phyloP scores from a whole-genome alignment of 164 flowering plant species.

The Paratinospora sagittata region DNA sequence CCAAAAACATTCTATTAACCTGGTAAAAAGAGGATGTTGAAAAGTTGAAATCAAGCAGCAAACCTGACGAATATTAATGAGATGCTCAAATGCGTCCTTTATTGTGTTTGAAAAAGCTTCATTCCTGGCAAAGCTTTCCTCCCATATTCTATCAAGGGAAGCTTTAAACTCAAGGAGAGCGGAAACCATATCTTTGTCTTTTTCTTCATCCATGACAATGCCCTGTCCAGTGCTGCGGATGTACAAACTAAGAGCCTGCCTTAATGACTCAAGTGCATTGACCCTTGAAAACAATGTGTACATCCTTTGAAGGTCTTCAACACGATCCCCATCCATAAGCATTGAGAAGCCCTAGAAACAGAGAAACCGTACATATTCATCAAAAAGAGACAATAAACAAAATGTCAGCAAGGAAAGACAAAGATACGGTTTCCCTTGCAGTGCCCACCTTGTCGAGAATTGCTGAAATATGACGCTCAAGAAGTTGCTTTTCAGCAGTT shows the following conservation, averaged over 20 bases:
- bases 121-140: slow-evolving; percentile 78
- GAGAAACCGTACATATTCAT: slow-evolving; percentile 7
- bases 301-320: slow-evolving; percentile 83
- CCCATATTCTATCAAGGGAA: slow-evolving; percentile 88
- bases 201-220: slow-evolving; percentile 92
- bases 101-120: slow-evolving; percentile 81
- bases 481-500: slow-evolving; percentile 84
- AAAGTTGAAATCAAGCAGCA: not conserved
- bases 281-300: slow-evolving; percentile 72
- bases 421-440: not conserved
- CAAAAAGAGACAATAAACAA: not conserved
- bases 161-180: slow-evolving; percentile 81
- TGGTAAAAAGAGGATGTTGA: not conserved
- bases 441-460: slow-evolving; percentile 83
- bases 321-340: slow-evolving; percentile 95
- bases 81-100: slow-evolving; percentile 94
- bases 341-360: slow-evolving; percentile 68
- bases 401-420: not conserved
- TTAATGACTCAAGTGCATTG: slow-evolving; percentile 74
- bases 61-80: slow-evolving; percentile 96
- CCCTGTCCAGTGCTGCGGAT: slow-evolving; percentile 81
- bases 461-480: slow-evolving; percentile 77
- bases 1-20: not conserved
- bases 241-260: slow-evolving; percentile 74
- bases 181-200: slow-evolving; percentile 92